These are phyloP conservation scores for Neurospora sp. DNA, from an alignment of 495 filamentous ascomycete genomes.

Conservation along the genomic window DNA sequence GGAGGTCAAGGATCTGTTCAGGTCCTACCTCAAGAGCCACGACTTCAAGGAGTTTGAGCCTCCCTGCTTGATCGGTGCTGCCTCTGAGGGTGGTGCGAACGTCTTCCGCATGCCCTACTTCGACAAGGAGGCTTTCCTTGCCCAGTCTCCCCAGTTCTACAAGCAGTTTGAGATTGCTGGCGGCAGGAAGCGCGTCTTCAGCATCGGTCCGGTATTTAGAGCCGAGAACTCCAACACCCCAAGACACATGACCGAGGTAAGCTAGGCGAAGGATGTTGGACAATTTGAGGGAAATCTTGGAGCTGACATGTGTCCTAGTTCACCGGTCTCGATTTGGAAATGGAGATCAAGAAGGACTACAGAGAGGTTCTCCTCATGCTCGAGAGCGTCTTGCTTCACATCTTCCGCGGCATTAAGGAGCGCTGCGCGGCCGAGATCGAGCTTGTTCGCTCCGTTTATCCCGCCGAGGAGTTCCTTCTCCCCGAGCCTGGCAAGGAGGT, in stretches of 20 bases:
- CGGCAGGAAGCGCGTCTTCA: constrained; percentile 81
- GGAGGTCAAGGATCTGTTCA: constrained; percentile 71
- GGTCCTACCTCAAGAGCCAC: constrained; percentile 61
- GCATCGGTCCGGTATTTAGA: constrained; percentile 86
- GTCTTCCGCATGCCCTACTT: constrained; percentile 94
- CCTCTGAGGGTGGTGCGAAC: constrained; percentile 87
- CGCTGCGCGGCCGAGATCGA: constrained; percentile 61
- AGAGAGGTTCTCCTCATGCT: constrained; percentile 74
- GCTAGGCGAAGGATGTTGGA: not conserved
- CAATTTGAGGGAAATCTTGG: not conserved
- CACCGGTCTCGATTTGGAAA: constrained; percentile 94
- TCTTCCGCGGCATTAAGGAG: constrained; percentile 68
- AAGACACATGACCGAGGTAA: constrained; percentile 80
- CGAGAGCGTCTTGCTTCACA: constrained; percentile 77
- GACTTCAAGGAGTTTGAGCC: constrained; percentile 69
- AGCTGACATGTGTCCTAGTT: constrained; percentile 33
- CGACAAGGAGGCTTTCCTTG: constrained; percentile 71
- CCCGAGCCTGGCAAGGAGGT: constrained; percentile 55
- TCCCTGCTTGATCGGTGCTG: constrained; percentile 79
- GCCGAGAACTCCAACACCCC: constrained; percentile 96
- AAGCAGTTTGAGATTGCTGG: constrained; percentile 96
- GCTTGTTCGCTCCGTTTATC: constrained; percentile 53
- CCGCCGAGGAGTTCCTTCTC: constrained; percentile 43
- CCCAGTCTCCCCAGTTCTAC: constrained; percentile 72
- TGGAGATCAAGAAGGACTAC: constrained; percentile 85